These are phyloP conservation scores for Sclerotinia subarctica DNA, from an alignment of 2,329 filamentous ascomycete genomes.

Conservation along the genomic window DNA sequence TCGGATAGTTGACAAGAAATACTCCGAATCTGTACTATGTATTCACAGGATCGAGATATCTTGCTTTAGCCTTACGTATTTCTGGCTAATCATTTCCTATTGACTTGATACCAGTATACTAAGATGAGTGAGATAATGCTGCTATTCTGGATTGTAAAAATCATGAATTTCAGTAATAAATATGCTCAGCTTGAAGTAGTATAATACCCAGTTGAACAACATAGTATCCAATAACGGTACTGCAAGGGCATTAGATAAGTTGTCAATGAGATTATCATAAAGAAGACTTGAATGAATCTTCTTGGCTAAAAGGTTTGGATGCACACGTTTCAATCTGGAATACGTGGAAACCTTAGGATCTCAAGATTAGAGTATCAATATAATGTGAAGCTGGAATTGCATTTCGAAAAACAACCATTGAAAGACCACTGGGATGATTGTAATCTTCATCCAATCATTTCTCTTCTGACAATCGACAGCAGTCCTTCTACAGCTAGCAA, in stretches of 20 bases:
- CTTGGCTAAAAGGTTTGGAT: not conserved
- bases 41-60: not conserved
- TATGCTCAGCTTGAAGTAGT: not conserved
- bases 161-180: not conserved
- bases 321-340: not conserved
- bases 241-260: not conserved
- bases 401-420: not conserved
- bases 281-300: too few relatives aligned
- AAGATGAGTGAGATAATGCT: not conserved
- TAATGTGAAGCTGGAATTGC: too few relatives aligned
- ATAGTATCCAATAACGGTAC: not conserved
- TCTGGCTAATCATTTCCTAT: not conserved
- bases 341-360: too few relatives aligned
- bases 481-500: too few relatives aligned
- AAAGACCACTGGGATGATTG: not conserved
- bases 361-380: not conserved
- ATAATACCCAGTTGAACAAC: not conserved
- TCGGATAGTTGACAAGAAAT: not conserved
- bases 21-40: too few relatives aligned
- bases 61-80: not conserved
- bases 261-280: not conserved
- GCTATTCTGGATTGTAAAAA: not conserved
- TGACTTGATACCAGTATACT: not conserved
- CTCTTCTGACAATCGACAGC: not conserved
- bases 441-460: not conserved